These are phyloP conservation scores for Isochrysis galbana DNA, from an alignment of 78 protist species.

Conservation along the genomic window DNA sequence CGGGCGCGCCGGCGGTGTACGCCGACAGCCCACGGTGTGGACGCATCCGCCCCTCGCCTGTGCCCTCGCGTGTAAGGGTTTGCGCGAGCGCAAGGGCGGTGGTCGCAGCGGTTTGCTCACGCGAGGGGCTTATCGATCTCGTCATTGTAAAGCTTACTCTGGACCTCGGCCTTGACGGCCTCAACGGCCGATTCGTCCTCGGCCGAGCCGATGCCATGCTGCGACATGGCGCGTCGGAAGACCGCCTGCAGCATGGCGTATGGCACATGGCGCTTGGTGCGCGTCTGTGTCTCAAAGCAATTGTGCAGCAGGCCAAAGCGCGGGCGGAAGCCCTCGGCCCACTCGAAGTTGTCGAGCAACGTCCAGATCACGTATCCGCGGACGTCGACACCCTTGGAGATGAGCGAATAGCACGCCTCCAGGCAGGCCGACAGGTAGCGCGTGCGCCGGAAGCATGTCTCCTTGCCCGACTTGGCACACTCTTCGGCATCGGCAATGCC, in stretches of 20 bases:
- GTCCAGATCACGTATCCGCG: conserved; percentile 33
- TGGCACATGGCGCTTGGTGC: neutral
- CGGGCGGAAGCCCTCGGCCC: neutral
- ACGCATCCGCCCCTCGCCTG: too few relatives aligned
- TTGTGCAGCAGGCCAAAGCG: conserved; percentile 25
- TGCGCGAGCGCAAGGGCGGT: too few relatives aligned
- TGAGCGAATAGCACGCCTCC: neutral
- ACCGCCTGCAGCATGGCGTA: neutral
- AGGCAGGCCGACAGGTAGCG: neutral
- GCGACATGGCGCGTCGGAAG: neutral
- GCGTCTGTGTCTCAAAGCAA: neutral
- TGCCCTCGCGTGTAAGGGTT: too few relatives aligned
- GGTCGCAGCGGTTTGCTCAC: too few relatives aligned
- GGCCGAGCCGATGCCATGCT: too few relatives aligned
- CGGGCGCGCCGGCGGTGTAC: too few relatives aligned
- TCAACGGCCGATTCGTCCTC: too few relatives aligned
- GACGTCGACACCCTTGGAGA: conserved; percentile 22
- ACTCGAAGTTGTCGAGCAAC: conserved; percentile 45
- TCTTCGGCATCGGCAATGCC: conserved; percentile 35
- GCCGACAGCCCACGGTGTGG: too few relatives aligned
- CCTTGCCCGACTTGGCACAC: too few relatives aligned
- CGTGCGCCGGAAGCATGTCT: neutral
- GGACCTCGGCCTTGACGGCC: too few relatives aligned
- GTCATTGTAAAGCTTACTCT: too few relatives aligned
- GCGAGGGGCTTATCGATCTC: too few relatives aligned